Percentiles rank a stretch among this genome's conserved stretches.
These are phyloP conservation scores for Collybia sp. DNA, from an alignment of 768 basidiomycete species.

Conservation along the genomic window DNA sequence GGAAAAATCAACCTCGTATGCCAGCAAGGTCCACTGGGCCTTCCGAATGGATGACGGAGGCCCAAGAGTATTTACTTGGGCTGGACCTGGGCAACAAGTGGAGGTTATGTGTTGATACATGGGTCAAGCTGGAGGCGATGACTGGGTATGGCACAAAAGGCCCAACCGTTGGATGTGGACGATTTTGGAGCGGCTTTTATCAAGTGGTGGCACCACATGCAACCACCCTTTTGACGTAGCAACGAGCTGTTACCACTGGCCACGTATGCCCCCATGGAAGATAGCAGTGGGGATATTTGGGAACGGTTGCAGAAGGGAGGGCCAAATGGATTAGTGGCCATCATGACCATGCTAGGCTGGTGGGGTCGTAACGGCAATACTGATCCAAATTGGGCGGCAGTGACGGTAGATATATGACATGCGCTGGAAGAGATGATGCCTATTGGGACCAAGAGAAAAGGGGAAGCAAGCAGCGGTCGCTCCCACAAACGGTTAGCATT, in stretches of 20 bases:
- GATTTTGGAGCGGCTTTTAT: constrained; percentile 7
- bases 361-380: background rate
- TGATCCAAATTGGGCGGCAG: background rate
- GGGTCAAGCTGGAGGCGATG: constrained; percentile 4
- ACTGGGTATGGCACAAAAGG: background rate
- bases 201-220: constrained; percentile 12
- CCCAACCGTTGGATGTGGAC: no score
- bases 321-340: background rate
- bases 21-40: no score
- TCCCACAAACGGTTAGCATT: no score
- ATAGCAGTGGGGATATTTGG: background rate
- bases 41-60: background rate
- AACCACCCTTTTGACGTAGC: constrained; percentile 5
- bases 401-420: background rate
- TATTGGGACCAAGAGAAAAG: background rate
- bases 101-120: constrained; percentile 5
- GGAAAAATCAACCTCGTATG: no score
- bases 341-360: background rate
- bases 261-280: background rate
- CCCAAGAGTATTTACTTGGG: constrained; percentile 2
- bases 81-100: constrained; percentile 8
- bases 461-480: background rate
- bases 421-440: background rate
- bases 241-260: background rate
- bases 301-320: background rate